Evolutionary conservation across 164 flowering plant species (phyloP), one percentile per base, ranked within the genome.

Genomic region (Vitis rupestris): DNA sequence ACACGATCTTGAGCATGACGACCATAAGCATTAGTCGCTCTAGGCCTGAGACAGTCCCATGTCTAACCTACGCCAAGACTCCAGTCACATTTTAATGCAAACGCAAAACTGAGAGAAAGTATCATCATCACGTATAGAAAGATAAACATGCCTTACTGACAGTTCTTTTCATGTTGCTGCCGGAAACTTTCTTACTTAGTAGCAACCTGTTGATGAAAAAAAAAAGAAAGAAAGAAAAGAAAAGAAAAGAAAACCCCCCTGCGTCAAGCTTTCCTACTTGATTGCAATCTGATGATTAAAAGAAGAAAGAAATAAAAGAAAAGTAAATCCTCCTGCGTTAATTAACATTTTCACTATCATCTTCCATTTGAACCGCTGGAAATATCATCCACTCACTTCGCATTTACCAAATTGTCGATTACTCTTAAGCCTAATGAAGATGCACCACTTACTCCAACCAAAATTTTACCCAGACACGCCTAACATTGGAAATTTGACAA

Each of bases 1-100:
- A 86, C 78, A 61, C 67, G 75, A 68, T 80, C 81, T 76, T 76
- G 82, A 58, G 84, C 72, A 52, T 75, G 70, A 8, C 55, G 75
- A 49, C 78, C 79, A 71, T 79, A 82, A 72, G 59, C 87, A 61
- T 61, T 73, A 47, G 73, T 12, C 56, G 62, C 69, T 60, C 57
- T 67, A 56, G 48, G 72, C 69, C 61, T 71, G 63, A 19, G 37
- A n/a, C 68, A n/a, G n/a, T 62, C 80, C 72, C 69, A 73, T 66
- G 73, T 56, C 84, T 78, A 74, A 66, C 73, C 80, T 72, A 75
- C 15, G 72, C 72, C 64, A 79, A 75, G 11, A 70, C 65, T 50
- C 49, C 57, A 13, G 30, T 69, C 11, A 61, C 64, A 27, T 31
- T 4, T 9, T n/a, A 11, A 8, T 27, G 37, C 48, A 55, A 67